Percentiles rank a stretch among this genome's conserved stretches.
phyloP scores from a whole-genome alignment of 306 rosid species.

The Nissolia schottii region DNA sequence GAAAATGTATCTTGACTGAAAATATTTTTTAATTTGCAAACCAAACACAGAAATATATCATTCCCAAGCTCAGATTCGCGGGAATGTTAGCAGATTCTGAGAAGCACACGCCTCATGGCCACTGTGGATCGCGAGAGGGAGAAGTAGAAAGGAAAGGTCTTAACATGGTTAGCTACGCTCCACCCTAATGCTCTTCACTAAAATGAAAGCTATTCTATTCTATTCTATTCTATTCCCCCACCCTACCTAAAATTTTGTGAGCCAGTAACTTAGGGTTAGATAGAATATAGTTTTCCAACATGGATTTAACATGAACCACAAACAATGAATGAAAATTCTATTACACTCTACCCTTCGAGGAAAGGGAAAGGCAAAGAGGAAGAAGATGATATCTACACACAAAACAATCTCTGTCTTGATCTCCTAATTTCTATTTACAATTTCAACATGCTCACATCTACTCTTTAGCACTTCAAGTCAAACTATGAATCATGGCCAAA shows the following conservation, averaged over 20 bases:
- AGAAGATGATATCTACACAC: constrained; percentile 47
- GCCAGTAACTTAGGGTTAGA: constrained; percentile 7
- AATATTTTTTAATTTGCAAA: no score
- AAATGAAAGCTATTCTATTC: constrained; percentile 1
- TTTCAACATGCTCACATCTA: constrained; percentile 30
- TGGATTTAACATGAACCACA: constrained; percentile 17
- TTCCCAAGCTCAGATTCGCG: no score
- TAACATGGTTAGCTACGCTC: no score
- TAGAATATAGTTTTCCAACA: constrained; percentile 2
- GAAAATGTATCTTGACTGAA: no score
- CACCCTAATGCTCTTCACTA: background rate
- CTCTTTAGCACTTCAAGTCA: constrained; percentile 23
- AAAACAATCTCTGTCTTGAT: constrained; percentile 28
- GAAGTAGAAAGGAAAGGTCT: no score
- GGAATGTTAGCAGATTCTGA: no score
- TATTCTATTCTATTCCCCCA: background rate
- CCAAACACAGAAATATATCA: no score
- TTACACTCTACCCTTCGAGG: constrained; percentile 37
- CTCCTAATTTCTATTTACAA: constrained; percentile 62
- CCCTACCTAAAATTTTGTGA: constrained; percentile 13
- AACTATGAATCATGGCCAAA: constrained; percentile 36
- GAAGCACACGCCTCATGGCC: no score
- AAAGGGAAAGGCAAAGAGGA: constrained; percentile 31
- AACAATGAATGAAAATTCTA: constrained; percentile 30
- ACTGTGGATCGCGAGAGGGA: no score